These are phyloP conservation scores for Pueraria montana DNA, from an alignment of 306 rosid genomes.

Conservation along the genomic window DNA sequence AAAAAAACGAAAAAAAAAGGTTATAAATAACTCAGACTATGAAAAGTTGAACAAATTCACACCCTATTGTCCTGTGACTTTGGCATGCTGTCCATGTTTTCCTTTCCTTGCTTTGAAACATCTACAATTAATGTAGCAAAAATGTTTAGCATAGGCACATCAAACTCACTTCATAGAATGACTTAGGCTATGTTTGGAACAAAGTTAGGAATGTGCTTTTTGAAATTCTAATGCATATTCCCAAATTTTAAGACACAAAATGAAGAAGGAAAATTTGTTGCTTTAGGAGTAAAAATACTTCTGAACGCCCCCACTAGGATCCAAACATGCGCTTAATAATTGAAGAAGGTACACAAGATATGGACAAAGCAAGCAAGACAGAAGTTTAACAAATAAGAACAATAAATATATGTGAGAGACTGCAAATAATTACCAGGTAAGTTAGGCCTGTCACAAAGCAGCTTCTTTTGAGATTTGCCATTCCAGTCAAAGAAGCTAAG, in stretches of 20 bases:
- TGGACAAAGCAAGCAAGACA: conserved; percentile 29
- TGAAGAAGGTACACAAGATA: conserved; percentile 16
- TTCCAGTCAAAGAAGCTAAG: conserved; percentile 84
- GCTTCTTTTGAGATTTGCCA: conserved; percentile 79
- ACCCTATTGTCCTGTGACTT: conserved; percentile 57
- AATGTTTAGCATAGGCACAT: conserved; percentile 22
- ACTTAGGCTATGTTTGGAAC: not conserved
- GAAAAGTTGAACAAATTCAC: conserved; percentile 34
- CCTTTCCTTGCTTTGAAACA: conserved; percentile 64
- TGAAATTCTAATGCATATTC: too few species aligned
- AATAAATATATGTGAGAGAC: not conserved
- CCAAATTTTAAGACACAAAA: too few species aligned
- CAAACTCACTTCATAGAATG: not conserved
- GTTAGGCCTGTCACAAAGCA: conserved; percentile 49
- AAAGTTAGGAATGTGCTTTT: too few species aligned
- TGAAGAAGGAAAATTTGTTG: too few species aligned
- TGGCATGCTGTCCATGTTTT: conserved; percentile 57
- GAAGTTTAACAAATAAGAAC: not conserved
- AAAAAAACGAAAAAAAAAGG: not conserved
- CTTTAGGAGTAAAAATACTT: too few species aligned
- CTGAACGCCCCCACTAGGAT: too few species aligned
- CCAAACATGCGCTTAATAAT: not conserved
- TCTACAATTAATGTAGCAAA: conserved; percentile 47
- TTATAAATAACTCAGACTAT: not conserved
- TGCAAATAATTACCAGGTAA: conserved; percentile 57